A percentile compares a stretch with the other conserved stretches of the same genome.
Conservation (phyloP, 148 eudicot species). For the Rhododendron simsii region DNA sequence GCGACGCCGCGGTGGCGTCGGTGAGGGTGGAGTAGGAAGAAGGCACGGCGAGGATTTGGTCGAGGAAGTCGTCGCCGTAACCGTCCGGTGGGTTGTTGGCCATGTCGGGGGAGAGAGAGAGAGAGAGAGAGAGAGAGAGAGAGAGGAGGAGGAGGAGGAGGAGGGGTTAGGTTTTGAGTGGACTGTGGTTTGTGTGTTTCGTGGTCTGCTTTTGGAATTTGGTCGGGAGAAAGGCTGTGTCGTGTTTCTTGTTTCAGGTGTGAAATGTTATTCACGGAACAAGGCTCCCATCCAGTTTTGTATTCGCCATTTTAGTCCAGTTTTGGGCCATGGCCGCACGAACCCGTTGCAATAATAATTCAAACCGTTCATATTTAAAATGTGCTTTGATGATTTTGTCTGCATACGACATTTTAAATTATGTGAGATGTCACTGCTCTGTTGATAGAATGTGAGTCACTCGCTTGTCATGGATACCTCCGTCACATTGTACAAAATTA, state of each 20-base stretch:
- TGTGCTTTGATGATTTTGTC: no score
- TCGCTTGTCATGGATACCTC: no score
- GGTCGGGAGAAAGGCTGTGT: not conserved
- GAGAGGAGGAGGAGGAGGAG: not conserved
- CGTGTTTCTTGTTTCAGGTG: not conserved
- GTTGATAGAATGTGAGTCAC: no score
- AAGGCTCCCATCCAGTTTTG: no score
- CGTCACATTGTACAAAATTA: no score
- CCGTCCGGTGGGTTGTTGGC: constrained; percentile 33
- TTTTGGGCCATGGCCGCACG: no score
- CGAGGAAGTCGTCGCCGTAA: constrained; percentile 46
- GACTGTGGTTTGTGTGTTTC: not conserved
- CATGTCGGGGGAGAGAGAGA: constrained; percentile 17
- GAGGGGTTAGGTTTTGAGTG: not conserved
- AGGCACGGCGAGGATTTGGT: constrained; percentile 35
- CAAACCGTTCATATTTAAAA: no score
- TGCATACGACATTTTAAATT: no score
- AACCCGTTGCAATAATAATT: no score
- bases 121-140: not conserved
- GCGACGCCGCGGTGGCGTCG: constrained; percentile 20
- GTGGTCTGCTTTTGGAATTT: not conserved
- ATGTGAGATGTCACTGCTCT: no score
- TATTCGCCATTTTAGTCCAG: no score
- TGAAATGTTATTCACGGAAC: not conserved
- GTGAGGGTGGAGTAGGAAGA: constrained; percentile 28